Percentiles rank a stretch among this genome's conserved stretches.
Evolutionary conservation across 2,329 filamentous ascomycete genomes (phyloP).

Genomic region (Fusarium tricinctum): DNA sequence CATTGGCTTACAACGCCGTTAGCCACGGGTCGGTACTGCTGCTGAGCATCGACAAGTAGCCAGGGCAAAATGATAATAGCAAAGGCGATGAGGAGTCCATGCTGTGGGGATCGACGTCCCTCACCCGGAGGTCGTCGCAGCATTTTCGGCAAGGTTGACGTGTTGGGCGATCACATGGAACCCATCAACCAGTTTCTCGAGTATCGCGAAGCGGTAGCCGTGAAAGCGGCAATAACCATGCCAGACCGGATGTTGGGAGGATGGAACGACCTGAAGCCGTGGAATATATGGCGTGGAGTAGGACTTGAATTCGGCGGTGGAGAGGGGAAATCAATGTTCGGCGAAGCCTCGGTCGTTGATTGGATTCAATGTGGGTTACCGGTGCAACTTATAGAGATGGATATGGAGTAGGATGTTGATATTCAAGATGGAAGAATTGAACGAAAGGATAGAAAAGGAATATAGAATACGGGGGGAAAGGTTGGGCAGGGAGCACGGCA

Average conservation of each 20-base stretch:
- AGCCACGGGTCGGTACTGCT: constrained; percentile 65
- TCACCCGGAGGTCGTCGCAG: constrained; percentile 75
- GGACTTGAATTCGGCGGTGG: constrained; percentile 27
- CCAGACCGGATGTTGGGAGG: constrained; percentile 17
- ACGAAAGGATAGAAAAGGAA: constrained; percentile 19
- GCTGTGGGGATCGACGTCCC: constrained; percentile 63
- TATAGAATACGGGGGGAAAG: constrained; percentile 28
- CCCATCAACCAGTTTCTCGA: constrained; percentile 23
- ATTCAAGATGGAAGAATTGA: constrained; percentile 15
- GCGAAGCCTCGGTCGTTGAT: constrained; percentile 3
- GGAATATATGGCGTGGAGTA: constrained; percentile 34
- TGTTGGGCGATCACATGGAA: constrained; percentile 48
- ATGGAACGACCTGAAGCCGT: constrained; percentile 17
- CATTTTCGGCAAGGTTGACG: constrained; percentile 58
- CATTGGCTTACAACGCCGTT: constrained; percentile 50
- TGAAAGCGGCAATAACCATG: constrained; percentile 39
- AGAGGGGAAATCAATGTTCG: constrained; percentile 11
- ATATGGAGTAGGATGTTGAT: not conserved
- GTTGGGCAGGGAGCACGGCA: constrained; percentile 39
- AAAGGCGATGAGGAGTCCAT: constrained; percentile 67
- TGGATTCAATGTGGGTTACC: not conserved
- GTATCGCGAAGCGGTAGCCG: constrained; percentile 23
- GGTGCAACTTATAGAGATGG: constrained; percentile 10
- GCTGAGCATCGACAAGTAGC: constrained; percentile 73
- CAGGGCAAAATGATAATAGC: constrained; percentile 70